Evolutionary conservation across 106 monocot species (phyloP).

Genomic region (Cymbidium sinense): DNA sequence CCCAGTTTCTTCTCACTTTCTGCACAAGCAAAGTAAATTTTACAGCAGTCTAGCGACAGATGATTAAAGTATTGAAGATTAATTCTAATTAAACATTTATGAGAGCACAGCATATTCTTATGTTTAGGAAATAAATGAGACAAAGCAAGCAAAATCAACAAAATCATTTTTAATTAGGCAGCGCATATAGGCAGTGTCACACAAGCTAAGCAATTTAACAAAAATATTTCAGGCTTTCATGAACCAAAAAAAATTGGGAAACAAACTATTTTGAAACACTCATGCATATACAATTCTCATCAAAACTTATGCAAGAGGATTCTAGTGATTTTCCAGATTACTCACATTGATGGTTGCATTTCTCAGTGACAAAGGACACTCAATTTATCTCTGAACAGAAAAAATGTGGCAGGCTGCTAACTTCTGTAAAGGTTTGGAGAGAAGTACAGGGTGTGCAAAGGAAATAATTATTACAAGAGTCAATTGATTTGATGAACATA

Average conservation of each 20-base stretch:
- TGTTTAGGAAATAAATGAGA: background rate
- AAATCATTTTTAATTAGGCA: background rate
- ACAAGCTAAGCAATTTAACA: too few species aligned
- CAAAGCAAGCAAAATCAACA: background rate
- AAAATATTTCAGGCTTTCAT: background rate
- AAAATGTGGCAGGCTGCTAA: too few species aligned
- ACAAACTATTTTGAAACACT: background rate
- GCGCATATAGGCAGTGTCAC: background rate
- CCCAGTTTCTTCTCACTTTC: slow-evolving; percentile 11
- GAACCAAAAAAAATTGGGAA: background rate
- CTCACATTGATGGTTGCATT: too few species aligned
- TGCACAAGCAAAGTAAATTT: background rate
- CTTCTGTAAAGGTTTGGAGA: too few species aligned
- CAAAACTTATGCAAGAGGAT: background rate
- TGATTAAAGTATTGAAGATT: background rate
- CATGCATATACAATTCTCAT: background rate
- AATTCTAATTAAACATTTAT: background rate
- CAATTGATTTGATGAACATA: too few species aligned
- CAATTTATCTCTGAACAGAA: too few species aligned
- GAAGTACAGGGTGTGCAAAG: too few species aligned
- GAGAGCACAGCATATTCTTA: background rate
- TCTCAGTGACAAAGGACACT: too few species aligned
- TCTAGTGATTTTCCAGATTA: too few species aligned
- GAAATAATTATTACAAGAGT: too few species aligned
- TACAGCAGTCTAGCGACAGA: background rate